These are phyloP conservation scores for Pythium periplocum DNA, from an alignment of 352 stramenopile species.

Conservation along the genomic window DNA sequence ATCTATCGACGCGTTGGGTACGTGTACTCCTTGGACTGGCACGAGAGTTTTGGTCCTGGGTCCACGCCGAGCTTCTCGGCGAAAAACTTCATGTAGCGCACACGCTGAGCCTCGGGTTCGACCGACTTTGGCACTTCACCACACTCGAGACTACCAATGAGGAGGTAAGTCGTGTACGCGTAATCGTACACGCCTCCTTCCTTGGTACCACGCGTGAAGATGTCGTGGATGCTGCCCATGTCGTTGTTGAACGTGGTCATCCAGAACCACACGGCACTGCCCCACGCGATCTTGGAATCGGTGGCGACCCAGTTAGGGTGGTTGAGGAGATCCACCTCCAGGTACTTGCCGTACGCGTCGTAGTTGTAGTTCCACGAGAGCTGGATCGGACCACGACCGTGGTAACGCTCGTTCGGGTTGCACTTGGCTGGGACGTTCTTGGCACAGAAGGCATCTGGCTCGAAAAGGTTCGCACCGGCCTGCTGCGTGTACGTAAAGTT, in stretches of 20 bases:
- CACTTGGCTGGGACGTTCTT: slow-evolving; percentile 1
- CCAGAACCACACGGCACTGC: slow-evolving; percentile 11
- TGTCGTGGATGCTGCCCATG: slow-evolving; percentile 6
- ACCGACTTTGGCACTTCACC: no score
- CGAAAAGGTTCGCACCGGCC: background rate
- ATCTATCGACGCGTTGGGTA: background rate
- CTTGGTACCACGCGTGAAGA: background rate
- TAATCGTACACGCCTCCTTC: background rate
- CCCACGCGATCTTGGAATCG: slow-evolving; percentile 5
- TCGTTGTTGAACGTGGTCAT: slow-evolving; percentile 4
- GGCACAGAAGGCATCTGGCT: slow-evolving; percentile 10
- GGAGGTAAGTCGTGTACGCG: background rate
- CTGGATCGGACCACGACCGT: slow-evolving; percentile 14
- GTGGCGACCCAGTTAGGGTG: slow-evolving; percentile 5
- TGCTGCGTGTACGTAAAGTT: slow-evolving; percentile 8
- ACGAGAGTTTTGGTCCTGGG: background rate
- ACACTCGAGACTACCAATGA: background rate
- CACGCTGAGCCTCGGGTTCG: background rate
- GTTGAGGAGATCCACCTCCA: slow-evolving; percentile 9
- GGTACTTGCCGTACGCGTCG: slow-evolving; percentile 5
- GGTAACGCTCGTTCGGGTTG: slow-evolving; percentile 9
- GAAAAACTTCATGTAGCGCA: background rate
- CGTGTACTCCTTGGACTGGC: background rate
- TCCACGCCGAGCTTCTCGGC: background rate
- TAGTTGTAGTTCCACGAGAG: slow-evolving; percentile 25